A percentile compares a stretch with the other conserved stretches of the same genome.
Evolutionary conservation across 2,329 filamentous ascomycete species (phyloP).

Genomic region (Hypoxylon sp.): DNA sequence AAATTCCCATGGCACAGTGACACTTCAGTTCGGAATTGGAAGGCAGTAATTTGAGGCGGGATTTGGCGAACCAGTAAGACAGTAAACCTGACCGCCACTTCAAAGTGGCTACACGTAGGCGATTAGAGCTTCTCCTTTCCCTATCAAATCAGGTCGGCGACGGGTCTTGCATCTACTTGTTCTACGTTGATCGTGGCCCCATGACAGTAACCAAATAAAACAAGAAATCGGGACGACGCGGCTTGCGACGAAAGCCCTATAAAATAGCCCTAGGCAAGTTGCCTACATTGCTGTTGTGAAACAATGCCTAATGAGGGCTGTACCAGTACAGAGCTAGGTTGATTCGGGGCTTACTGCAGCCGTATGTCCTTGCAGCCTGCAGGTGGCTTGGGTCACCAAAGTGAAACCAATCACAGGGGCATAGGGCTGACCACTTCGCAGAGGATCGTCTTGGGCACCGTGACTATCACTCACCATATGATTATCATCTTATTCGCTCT

Average conservation of each 20-base stretch:
- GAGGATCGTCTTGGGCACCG: not conserved
- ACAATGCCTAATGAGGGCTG: not conserved
- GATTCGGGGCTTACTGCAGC: not conserved
- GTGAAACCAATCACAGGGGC: not conserved
- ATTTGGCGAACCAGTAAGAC: not conserved
- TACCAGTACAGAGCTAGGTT: not conserved
- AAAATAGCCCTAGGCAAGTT: not conserved
- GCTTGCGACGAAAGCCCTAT: not conserved
- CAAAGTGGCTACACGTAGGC: not conserved
- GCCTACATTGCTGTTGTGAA: not conserved
- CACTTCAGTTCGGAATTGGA: not conserved
- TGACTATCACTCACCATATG: not conserved
- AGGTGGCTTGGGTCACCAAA: not conserved
- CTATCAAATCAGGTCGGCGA: not conserved
- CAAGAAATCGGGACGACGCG: not conserved
- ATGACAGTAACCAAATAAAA: not conserved
- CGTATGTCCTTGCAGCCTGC: not conserved
- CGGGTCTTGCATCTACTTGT: not conserved
- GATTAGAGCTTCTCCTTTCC: not conserved
- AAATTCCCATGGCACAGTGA: not conserved
- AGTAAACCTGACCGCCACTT: no score
- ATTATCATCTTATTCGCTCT: not conserved
- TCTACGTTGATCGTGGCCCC: not conserved
- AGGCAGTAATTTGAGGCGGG: not conserved
- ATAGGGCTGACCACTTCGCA: not conserved